A percentile compares a stretch with the other conserved stretches of the same genome.
These are phyloP conservation scores for Trichosporon inkin DNA, from an alignment of 1,284 basidiomycete genomes.

Conservation along the genomic window DNA sequence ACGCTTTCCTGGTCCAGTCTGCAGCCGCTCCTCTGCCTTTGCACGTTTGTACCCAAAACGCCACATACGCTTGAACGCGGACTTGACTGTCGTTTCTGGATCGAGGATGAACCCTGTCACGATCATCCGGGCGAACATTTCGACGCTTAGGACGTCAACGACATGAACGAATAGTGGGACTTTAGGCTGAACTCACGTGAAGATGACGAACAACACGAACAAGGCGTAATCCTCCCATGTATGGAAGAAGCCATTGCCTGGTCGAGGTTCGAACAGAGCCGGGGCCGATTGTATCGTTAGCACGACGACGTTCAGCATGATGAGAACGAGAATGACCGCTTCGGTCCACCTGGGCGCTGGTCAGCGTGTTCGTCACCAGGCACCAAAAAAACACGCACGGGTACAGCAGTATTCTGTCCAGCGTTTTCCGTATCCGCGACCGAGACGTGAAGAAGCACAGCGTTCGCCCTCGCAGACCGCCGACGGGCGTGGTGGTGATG, in stretches of 20 bases:
- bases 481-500: slow-evolving; percentile 16
- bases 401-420: slow-evolving; percentile 66
- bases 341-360: slow-evolving; percentile 68
- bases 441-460: slow-evolving; percentile 70
- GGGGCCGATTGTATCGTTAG: slow-evolving; percentile 72
- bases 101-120: slow-evolving; percentile 89
- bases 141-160: slow-evolving; percentile 58
- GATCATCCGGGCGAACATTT: slow-evolving; percentile 81
- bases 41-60: slow-evolving; percentile 3
- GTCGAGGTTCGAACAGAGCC: slow-evolving; percentile 53
- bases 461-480: slow-evolving; percentile 68
- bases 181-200: slow-evolving; percentile 63
- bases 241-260: slow-evolving; percentile 69
- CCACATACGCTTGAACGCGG: slow-evolving; percentile 47
- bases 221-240: slow-evolving; percentile 81
- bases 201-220: slow-evolving; percentile 76
- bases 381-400: slow-evolving; percentile 55
- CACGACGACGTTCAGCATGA: slow-evolving; percentile 77
- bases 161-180: slow-evolving; percentile 1
- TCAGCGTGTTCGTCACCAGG: background rate
- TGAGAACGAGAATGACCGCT: slow-evolving; percentile 74
- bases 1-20: background rate
- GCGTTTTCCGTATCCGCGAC: slow-evolving; percentile 60
- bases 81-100: slow-evolving; percentile 62
- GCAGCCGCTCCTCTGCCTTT: slow-evolving; percentile 1